Evolutionary conservation across 2,329 filamentous ascomycete genomes (phyloP).

Genomic region (Diaporthe helianthi): DNA sequence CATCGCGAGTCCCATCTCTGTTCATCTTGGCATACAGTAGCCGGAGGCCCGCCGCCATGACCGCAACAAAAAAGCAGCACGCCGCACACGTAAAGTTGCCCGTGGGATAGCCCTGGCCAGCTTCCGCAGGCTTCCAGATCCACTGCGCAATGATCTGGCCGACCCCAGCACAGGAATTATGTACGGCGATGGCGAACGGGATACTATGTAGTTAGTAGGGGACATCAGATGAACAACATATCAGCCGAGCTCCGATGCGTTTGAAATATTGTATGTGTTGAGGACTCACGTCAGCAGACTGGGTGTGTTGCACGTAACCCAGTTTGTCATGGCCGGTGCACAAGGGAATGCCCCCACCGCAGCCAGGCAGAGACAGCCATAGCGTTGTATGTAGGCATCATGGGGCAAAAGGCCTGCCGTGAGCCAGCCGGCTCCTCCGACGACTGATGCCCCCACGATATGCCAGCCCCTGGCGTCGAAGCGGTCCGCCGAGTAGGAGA

Average conservation of each 20-base stretch:
- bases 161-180: constrained; percentile 47
- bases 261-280: too few relatives aligned
- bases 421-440: constrained; percentile 44
- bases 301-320: constrained; percentile 49
- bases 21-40: constrained; percentile 40
- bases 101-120: constrained; percentile 44
- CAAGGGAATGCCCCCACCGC: constrained; percentile 47
- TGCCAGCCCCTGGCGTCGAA: constrained; percentile 39
- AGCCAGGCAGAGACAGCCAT: constrained; percentile 47
- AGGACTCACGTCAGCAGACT: constrained; percentile 41
- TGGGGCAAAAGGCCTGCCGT: constrained; percentile 42
- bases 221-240: too few relatives aligned
- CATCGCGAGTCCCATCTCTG: constrained; percentile 35
- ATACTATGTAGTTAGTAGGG: constrained; percentile 38
- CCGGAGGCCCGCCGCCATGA: constrained; percentile 36
- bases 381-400: constrained; percentile 39
- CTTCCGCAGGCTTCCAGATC: constrained; percentile 47
- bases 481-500: constrained; percentile 39
- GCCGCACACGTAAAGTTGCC: constrained; percentile 49
- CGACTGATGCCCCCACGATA: constrained; percentile 39
- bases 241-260: background rate
- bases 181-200: constrained; percentile 46
- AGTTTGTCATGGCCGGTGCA: constrained; percentile 46
- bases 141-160: constrained; percentile 49
- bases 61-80: constrained; percentile 44